These are phyloP conservation scores for Diaporthe eres DNA, from an alignment of 2,329 filamentous ascomycete species.

Conservation along the genomic window DNA sequence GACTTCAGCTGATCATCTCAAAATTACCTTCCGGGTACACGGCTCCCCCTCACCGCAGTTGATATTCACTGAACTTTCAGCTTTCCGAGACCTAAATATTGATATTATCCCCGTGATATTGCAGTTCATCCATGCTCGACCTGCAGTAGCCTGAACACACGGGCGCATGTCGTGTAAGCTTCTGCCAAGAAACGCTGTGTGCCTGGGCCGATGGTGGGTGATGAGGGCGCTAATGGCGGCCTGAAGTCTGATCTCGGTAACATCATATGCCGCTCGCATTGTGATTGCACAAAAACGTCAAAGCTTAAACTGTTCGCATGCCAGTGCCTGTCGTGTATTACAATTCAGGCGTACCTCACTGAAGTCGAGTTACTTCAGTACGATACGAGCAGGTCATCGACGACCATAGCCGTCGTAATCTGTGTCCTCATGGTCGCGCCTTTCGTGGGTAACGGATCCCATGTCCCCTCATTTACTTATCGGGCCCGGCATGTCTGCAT, in stretches of 20 bases:
- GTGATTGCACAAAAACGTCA: constrained; percentile 8
- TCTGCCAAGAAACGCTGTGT: constrained; percentile 4
- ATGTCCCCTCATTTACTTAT: neutral
- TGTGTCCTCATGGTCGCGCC: neutral
- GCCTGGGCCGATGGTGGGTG: constrained; percentile 16
- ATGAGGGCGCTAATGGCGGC: neutral
- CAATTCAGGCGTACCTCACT: neutral
- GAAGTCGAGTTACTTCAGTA: neutral
- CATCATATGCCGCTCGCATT: constrained; percentile 13
- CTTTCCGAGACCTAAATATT: neutral
- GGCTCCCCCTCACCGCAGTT: neutral
- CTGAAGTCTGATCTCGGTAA: constrained; percentile 13
- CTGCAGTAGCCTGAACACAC: neutral
- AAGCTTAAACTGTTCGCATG: neutral
- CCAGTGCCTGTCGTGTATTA: neutral
- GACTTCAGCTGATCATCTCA: neutral
- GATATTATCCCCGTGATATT: constrained; percentile 20
- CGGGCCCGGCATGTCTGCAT: neutral
- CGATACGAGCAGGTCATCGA: neutral
- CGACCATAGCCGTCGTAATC: neutral
- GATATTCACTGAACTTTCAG: neutral
- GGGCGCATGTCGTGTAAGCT: constrained; percentile 3
- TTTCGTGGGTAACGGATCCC: neutral
- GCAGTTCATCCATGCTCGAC: constrained; percentile 12
- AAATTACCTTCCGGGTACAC: neutral